These are phyloP conservation scores for Phytophthora meadii DNA, from an alignment of 352 stramenopile species.

Conservation along the genomic window DNA sequence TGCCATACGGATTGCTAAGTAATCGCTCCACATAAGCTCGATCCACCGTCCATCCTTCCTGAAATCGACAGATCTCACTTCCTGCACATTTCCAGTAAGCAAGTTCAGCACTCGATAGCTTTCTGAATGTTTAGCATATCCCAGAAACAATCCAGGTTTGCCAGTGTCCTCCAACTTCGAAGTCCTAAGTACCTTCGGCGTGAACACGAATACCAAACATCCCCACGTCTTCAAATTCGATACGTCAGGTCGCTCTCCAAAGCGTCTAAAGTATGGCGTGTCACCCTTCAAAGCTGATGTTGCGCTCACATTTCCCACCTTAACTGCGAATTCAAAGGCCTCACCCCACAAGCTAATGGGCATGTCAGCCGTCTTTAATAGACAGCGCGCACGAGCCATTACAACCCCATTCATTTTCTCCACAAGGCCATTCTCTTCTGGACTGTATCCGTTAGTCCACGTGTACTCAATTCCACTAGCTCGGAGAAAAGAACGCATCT, in stretches of 20 bases:
- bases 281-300: neutral
- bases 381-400: slow-evolving; percentile 2
- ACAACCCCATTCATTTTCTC: slow-evolving; percentile 17
- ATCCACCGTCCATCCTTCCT: neutral
- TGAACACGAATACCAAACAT: slow-evolving; percentile 1
- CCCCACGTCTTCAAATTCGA: neutral
- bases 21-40: neutral
- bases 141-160: neutral
- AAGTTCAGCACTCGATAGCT: neutral
- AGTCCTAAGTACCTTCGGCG: neutral
- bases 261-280: neutral
- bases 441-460: slow-evolving; percentile 8
- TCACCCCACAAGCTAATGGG: slow-evolving; percentile 2
- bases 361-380: slow-evolving; percentile 6
- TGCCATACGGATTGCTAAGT: neutral
- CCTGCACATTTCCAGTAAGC: neutral
- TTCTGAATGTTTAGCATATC: neutral
- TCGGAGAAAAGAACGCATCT: too few species aligned
- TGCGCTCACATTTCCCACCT: neutral
- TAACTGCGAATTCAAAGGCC: slow-evolving; percentile 4
- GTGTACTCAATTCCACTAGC: slow-evolving; percentile 2
- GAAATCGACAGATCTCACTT: neutral
- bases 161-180: neutral
- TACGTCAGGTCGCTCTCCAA: neutral
- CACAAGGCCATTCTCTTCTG: slow-evolving; percentile 9